phyloP scores from a whole-genome alignment of 371 early-diverging fungal genomes.

The Lichtheimia corymbifera region DNA sequence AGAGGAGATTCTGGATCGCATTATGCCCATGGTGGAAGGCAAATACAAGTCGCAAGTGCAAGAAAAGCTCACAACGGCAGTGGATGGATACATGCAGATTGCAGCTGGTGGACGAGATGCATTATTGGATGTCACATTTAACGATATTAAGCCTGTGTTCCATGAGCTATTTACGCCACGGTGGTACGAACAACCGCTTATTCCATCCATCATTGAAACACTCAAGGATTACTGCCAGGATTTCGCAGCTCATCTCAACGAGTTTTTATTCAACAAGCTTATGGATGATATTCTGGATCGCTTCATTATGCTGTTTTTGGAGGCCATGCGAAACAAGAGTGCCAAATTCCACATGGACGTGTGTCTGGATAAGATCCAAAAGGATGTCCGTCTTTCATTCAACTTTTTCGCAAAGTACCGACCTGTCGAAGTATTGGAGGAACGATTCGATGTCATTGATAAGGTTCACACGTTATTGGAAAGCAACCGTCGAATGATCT shows the following conservation, averaged over 20 bases:
- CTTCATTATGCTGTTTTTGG: slow-evolving; percentile 79
- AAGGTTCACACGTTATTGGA: slow-evolving; percentile 71
- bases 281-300: slow-evolving; percentile 84
- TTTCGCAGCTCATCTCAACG: slow-evolving; percentile 75
- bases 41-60: slow-evolving; percentile 64
- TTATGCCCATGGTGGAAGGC: slow-evolving; percentile 69
- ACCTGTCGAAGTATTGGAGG: slow-evolving; percentile 60
- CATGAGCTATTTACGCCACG: slow-evolving; percentile 69
- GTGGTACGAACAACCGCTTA: slow-evolving; percentile 91
- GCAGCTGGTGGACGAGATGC: slow-evolving; percentile 72
- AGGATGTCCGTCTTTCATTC: slow-evolving; percentile 62
- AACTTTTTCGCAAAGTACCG: slow-evolving; percentile 72
- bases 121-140: slow-evolving; percentile 80
- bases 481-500: slow-evolving; percentile 65
- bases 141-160: slow-evolving; percentile 77
- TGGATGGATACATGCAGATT: slow-evolving; percentile 84
- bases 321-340: slow-evolving; percentile 77
- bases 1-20: slow-evolving; percentile 72
- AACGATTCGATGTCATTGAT: slow-evolving; percentile 76
- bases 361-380: slow-evolving; percentile 63
- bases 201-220: slow-evolving; percentile 85
- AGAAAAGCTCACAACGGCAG: slow-evolving; percentile 58
- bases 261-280: slow-evolving; percentile 83
- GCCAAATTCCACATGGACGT: slow-evolving; percentile 71
- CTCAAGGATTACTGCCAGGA: slow-evolving; percentile 89